Percentiles rank a stretch among this genome's conserved stretches.
Evolutionary conservation across 2,329 filamentous ascomycete species (phyloP).

Genomic region (Sporothrix sp.): DNA sequence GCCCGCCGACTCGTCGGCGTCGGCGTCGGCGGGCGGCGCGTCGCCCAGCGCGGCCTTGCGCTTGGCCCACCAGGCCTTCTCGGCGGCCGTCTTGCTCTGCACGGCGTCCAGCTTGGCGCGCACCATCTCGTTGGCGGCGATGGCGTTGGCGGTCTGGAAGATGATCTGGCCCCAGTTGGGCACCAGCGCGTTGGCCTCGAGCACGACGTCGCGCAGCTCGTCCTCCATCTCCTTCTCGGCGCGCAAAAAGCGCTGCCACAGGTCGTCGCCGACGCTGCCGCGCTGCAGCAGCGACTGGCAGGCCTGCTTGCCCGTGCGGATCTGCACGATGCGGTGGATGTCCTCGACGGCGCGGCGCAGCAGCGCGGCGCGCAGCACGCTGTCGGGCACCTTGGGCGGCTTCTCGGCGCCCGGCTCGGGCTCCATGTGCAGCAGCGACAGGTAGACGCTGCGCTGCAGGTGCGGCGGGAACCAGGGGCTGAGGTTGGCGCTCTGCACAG

Average conservation of each 20-base stretch:
- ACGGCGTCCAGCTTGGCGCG: slow-evolving; percentile 68
- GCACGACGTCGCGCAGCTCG: slow-evolving; percentile 86
- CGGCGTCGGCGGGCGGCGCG: slow-evolving; percentile 47
- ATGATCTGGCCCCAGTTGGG: slow-evolving; percentile 89
- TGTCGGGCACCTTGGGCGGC: slow-evolving; percentile 63
- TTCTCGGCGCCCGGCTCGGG: slow-evolving; percentile 44
- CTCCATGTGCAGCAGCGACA: slow-evolving; percentile 76
- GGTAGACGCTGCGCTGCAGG: slow-evolving; percentile 86
- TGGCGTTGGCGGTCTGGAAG: slow-evolving; percentile 96
- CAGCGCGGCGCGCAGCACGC: slow-evolving; percentile 77
- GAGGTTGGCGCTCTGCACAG: slow-evolving; percentile 70
- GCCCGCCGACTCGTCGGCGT: slow-evolving; percentile 64
- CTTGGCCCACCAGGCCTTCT: slow-evolving; percentile 90
- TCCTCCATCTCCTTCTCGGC: slow-evolving; percentile 98
- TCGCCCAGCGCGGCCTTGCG: slow-evolving; percentile 35
- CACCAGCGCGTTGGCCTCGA: slow-evolving; percentile 86
- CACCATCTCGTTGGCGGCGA: slow-evolving; percentile 72
- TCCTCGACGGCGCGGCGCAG: slow-evolving; percentile 85
- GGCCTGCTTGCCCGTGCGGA: slow-evolving; percentile 81
- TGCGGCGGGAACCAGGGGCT: slow-evolving; percentile 92
- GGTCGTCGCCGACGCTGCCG: slow-evolving; percentile 88
- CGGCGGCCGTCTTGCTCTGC: slow-evolving; percentile 57
- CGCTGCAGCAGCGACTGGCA: slow-evolving; percentile 74
- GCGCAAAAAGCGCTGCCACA: slow-evolving; percentile 84
- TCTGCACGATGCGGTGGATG: slow-evolving; percentile 80